These are phyloP conservation scores for Podochytrium sp. DNA, from an alignment of 192 early-diverging fungal genomes.

Conservation along the genomic window DNA sequence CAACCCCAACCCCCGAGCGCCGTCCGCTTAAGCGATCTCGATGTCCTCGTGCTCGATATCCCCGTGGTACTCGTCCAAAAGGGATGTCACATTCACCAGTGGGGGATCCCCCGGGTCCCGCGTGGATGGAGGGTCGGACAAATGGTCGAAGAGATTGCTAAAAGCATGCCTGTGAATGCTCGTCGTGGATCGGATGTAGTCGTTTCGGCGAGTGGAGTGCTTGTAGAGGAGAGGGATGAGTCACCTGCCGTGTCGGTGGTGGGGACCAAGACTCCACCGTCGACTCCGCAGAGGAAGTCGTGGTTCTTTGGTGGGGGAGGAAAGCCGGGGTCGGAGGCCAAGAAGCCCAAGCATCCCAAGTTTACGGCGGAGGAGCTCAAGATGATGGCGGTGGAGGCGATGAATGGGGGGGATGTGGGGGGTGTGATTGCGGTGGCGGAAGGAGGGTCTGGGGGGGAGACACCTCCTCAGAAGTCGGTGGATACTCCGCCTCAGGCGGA, in stretches of 20 bases:
- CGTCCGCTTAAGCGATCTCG: constrained; percentile 1
- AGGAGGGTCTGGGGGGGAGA: too few relatives aligned
- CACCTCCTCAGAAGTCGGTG: too few relatives aligned
- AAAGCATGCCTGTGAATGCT: too few relatives aligned
- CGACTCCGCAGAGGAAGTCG: neutral
- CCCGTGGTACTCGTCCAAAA: constrained; percentile 22
- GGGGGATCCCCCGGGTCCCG: constrained; percentile 20
- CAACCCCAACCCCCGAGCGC: constrained; percentile 1
- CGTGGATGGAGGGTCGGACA: constrained; percentile 28
- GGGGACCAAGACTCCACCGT: too few relatives aligned
- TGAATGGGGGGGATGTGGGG: neutral
- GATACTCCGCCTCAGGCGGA: neutral
- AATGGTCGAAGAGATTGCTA: neutral
- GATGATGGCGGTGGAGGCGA: constrained; percentile 21
- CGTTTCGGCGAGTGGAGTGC: too few relatives aligned
- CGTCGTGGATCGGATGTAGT: too few relatives aligned
- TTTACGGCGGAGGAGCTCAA: constrained; percentile 24
- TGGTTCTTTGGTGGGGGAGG: neutral
- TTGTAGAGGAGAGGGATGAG: too few relatives aligned
- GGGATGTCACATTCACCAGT: constrained; percentile 14
- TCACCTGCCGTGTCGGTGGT: too few relatives aligned
- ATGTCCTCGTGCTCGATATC: constrained; percentile 16
- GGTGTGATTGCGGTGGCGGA: neutral
- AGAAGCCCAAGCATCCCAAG: constrained; percentile 15
- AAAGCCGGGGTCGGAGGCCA: constrained; percentile 2